Conservation (phyloP, 176 grass and related monocot genomes). For the Oryza meridionalis region DNA sequence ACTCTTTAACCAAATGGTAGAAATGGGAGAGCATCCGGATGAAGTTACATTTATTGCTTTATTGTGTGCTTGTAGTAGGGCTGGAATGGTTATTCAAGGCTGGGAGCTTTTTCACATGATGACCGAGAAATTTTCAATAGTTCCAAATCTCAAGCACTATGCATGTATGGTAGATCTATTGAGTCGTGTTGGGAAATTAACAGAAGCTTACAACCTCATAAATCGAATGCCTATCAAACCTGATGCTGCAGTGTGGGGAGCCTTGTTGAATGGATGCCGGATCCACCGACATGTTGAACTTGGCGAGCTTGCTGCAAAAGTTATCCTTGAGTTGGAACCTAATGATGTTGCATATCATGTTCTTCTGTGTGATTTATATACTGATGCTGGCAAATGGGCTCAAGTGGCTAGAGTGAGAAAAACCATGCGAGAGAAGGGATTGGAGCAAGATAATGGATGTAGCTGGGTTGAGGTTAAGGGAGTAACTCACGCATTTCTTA, state of each 20-base stretch:
- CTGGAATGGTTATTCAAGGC: constrained; percentile 81
- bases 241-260: constrained; percentile 85
- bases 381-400: constrained; percentile 77
- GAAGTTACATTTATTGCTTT: constrained; percentile 83
- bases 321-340: constrained; percentile 78
- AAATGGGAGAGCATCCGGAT: constrained; percentile 70
- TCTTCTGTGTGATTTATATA: constrained; percentile 87
- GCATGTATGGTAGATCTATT: constrained; percentile 96
- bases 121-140: constrained; percentile 64
- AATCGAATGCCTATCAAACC: constrained; percentile 72
- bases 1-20: constrained; percentile 74
- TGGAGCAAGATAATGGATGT: constrained; percentile 71
- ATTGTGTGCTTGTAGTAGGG: constrained; percentile 80
- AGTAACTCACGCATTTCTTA: constrained; percentile 89
- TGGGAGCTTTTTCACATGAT: constrained; percentile 73
- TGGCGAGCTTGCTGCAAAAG: constrained; percentile 78
- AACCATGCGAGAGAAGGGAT: constrained; percentile 79
- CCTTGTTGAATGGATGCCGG: constrained; percentile 86
- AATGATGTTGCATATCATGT: constrained; percentile 73
- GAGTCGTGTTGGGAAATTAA: constrained; percentile 69
- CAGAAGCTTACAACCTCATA: constrained; percentile 77
- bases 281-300: constrained; percentile 79
- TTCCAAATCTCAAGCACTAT: constrained; percentile 92
- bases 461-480: constrained; percentile 97
- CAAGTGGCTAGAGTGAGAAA: constrained; percentile 75